A percentile compares a stretch with the other conserved stretches of the same genome.
Evolutionary conservation across 2,329 filamentous ascomycete genomes (phyloP).

Genomic region (Stemphylium lycopersici): DNA sequence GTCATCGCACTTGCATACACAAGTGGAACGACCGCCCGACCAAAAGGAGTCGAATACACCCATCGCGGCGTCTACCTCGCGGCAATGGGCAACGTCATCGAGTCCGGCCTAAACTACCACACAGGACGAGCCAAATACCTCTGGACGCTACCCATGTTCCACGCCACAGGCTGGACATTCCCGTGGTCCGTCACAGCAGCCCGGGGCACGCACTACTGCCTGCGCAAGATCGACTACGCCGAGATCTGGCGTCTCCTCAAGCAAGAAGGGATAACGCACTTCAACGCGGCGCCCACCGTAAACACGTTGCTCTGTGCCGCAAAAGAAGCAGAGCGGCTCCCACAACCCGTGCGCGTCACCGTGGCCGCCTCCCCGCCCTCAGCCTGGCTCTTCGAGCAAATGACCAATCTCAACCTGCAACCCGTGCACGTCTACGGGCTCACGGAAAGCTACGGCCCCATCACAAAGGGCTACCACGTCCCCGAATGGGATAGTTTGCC

Average conservation of each 20-base stretch:
- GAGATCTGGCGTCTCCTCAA: constrained; percentile 90
- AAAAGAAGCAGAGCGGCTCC: constrained; percentile 73
- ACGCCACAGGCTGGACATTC: constrained; percentile 77
- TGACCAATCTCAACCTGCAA: constrained; percentile 83
- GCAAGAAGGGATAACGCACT: constrained; percentile 87
- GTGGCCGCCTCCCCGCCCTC: constrained; percentile 92
- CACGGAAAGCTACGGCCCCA: constrained; percentile 90
- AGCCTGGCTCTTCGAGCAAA: constrained; percentile 88
- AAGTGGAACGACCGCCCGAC: constrained; percentile 86
- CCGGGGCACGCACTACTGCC: constrained; percentile 90
- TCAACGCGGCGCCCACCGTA: constrained; percentile 94
- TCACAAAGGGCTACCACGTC: constrained; percentile 90
- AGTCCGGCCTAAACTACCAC: constrained; percentile 79
- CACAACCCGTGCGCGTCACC: constrained; percentile 78
- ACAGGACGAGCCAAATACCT: constrained; percentile 77
- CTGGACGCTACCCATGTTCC: constrained; percentile 92
- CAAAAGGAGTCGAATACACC: constrained; percentile 92
- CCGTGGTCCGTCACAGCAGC: constrained; percentile 94
- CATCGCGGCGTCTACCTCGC: constrained; percentile 88
- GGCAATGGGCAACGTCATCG: constrained; percentile 82
- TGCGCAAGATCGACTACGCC: constrained; percentile 93
- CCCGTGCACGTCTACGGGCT: constrained; percentile 93
- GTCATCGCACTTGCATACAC: constrained; percentile 91
- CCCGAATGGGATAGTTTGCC: constrained; percentile 81
- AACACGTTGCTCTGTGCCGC: constrained; percentile 90